phyloP scores from a whole-genome alignment of 805 yeast species.

The Saturnispora mendoncae region DNA sequence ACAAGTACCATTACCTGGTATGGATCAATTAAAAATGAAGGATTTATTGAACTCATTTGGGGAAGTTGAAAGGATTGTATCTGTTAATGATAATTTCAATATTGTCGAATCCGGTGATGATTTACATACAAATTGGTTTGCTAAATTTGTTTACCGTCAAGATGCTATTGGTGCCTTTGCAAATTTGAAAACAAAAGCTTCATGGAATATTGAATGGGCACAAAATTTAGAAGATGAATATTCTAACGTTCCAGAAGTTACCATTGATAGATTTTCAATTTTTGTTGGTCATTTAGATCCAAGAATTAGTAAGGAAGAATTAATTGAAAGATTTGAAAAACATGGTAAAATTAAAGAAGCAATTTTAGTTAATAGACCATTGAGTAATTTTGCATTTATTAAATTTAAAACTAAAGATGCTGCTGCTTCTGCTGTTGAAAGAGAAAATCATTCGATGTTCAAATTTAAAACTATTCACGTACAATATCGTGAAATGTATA shows the following conservation, averaged over 20 bases:
- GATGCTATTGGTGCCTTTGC: conserved; percentile 86
- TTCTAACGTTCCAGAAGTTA: conserved; percentile 29
- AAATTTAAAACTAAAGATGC: conserved; percentile 55
- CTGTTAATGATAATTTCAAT: conserved; percentile 30
- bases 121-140: conserved; percentile 46
- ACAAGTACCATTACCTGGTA: conserved; percentile 27
- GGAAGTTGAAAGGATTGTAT: conserved; percentile 60
- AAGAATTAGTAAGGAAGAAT: conserved; percentile 44
- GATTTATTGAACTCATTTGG: conserved; percentile 48
- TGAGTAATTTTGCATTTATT: conserved; percentile 63
- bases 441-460: conserved; percentile 74
- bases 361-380: conserved; percentile 44
- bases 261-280: conserved; percentile 63
- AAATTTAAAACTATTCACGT: conserved; percentile 73
- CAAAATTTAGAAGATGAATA: conserved; percentile 58
- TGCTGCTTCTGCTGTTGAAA: conserved; percentile 81
- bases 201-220: conserved; percentile 75
- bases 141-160: conserved; percentile 71
- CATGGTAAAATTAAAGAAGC: conserved; percentile 60
- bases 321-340: conserved; percentile 48
- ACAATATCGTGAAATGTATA: conserved; percentile 62
- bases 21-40: conserved; percentile 28
- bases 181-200: conserved; percentile 43
- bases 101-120: conserved; percentile 12
- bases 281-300: conserved; percentile 68